These are phyloP conservation scores for Penicillium taxi DNA, from an alignment of 495 filamentous ascomycete species.

Conservation along the genomic window DNA sequence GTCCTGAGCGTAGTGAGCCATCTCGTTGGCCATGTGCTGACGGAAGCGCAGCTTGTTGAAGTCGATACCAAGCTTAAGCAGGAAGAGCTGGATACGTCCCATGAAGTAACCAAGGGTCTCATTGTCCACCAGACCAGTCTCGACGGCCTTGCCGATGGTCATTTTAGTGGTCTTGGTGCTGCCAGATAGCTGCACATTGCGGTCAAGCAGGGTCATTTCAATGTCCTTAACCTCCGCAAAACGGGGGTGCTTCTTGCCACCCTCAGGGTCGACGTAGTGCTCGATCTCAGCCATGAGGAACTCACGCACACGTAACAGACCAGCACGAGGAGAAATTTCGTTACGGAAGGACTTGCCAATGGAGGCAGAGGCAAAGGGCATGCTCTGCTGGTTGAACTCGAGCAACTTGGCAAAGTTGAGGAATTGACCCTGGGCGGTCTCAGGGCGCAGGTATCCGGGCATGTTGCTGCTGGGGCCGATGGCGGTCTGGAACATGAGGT, in stretches of 20 bases:
- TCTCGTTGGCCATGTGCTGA: conserved; percentile 77
- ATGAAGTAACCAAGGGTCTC: conserved; percentile 87
- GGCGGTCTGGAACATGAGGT: conserved; percentile 68
- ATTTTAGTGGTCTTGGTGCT: conserved; percentile 52
- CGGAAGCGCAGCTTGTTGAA: conserved; percentile 68
- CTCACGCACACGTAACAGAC: conserved; percentile 60
- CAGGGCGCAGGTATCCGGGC: conserved; percentile 56
- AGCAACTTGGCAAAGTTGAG: conserved; percentile 61
- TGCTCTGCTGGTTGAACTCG: conserved; percentile 61
- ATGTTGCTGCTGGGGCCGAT: conserved; percentile 60
- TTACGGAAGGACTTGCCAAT: conserved; percentile 73
- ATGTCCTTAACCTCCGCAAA: conserved; percentile 56
- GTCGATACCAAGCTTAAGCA: conserved; percentile 63
- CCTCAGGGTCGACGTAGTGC: conserved; percentile 63
- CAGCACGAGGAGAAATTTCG: conserved; percentile 61
- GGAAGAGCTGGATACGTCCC: conserved; percentile 67
- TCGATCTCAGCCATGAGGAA: conserved; percentile 73
- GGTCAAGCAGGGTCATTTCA: conserved; percentile 59
- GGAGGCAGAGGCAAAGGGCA: conserved; percentile 67
- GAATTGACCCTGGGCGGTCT: conserved; percentile 64
- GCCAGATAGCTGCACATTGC: conserved; percentile 61
- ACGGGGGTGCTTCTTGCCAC: conserved; percentile 60
- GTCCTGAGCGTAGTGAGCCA: conserved; percentile 78
- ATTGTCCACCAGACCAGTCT: conserved; percentile 63
- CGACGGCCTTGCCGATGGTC: conserved; percentile 64